Percentiles rank a stretch among this genome's conserved stretches.
These are phyloP conservation scores for Apiospora aurea DNA, from an alignment of 2,329 filamentous ascomycete species.

Conservation along the genomic window DNA sequence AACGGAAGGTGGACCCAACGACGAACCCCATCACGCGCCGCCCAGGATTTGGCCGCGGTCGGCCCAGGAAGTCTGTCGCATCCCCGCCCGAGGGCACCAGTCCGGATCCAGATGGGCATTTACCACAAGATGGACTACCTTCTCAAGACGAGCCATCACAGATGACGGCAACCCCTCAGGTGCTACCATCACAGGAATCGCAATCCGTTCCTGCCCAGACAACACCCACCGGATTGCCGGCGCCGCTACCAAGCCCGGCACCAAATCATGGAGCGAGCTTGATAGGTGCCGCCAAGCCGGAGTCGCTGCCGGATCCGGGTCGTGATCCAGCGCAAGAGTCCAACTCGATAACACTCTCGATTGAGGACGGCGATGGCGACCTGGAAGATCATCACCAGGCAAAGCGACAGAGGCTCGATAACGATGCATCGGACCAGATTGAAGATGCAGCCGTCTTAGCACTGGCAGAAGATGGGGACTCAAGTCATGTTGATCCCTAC, in stretches of 20 bases:
- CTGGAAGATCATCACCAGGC: constrained; percentile 40
- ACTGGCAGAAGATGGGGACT: constrained; percentile 38
- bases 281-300: neutral
- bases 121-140: neutral
- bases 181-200: neutral
- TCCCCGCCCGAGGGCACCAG: constrained; percentile 29
- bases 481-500: constrained; percentile 36
- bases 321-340: neutral
- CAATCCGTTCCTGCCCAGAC: neutral
- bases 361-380: constrained; percentile 33
- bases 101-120: constrained; percentile 14
- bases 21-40: constrained; percentile 66
- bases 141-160: neutral
- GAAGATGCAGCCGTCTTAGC: constrained; percentile 41
- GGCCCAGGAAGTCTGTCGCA: constrained; percentile 54
- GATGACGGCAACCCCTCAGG: neutral
- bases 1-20: constrained; percentile 56
- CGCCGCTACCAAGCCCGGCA: neutral
- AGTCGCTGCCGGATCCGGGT: neutral
- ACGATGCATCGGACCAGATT: constrained; percentile 30
- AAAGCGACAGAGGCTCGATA: constrained; percentile 42
- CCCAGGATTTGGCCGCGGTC: constrained; percentile 63
- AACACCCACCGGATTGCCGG: neutral
- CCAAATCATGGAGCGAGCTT: neutral
- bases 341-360: neutral